These are phyloP conservation scores for Malbranchea zuffiana DNA, from an alignment of 2,329 filamentous ascomycete genomes.

Conservation along the genomic window DNA sequence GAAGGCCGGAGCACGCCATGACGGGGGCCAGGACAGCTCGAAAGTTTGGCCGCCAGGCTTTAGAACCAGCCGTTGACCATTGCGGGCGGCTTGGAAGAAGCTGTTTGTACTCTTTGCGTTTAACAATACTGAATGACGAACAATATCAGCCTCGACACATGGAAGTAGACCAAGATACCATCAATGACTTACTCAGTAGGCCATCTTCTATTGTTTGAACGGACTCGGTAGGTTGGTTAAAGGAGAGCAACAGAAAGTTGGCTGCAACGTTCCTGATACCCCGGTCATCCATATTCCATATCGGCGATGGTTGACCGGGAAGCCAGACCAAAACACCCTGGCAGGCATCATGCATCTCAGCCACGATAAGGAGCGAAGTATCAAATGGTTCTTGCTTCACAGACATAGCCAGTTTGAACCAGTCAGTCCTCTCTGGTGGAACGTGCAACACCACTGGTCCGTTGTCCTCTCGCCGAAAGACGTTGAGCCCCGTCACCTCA, in stretches of 20 bases:
- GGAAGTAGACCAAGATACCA: not conserved
- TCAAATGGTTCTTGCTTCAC: not conserved
- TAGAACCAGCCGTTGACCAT: not conserved
- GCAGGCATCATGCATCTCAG: slow-evolving; percentile 1
- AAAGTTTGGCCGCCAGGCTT: not conserved
- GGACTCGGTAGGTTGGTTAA: not conserved
- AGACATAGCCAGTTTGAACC: not conserved
- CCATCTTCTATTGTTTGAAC: slow-evolving; percentile 1
- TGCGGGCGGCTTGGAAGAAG: not conserved
- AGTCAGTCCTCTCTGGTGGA: not conserved
- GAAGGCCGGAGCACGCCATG: not conserved
- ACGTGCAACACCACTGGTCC: slow-evolving; percentile 1
- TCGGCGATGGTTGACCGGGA: not conserved
- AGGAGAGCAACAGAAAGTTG: not conserved
- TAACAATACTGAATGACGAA: not conserved
- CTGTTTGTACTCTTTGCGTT: not conserved
- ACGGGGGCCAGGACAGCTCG: slow-evolving; percentile 1
- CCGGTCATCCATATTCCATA: not conserved
- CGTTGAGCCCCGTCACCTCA: not conserved
- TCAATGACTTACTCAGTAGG: slow-evolving; percentile 1
- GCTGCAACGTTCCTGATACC: not conserved
- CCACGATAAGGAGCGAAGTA: not conserved
- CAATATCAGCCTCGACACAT: not conserved
- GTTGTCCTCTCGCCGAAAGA: slow-evolving; percentile 1
- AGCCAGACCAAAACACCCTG: slow-evolving; percentile 1